A percentile compares a stretch with the other conserved stretches of the same genome.
Conservation (phyloP, 1,284 basidiomycete genomes). For the Rhodotorula sp. region DNA sequence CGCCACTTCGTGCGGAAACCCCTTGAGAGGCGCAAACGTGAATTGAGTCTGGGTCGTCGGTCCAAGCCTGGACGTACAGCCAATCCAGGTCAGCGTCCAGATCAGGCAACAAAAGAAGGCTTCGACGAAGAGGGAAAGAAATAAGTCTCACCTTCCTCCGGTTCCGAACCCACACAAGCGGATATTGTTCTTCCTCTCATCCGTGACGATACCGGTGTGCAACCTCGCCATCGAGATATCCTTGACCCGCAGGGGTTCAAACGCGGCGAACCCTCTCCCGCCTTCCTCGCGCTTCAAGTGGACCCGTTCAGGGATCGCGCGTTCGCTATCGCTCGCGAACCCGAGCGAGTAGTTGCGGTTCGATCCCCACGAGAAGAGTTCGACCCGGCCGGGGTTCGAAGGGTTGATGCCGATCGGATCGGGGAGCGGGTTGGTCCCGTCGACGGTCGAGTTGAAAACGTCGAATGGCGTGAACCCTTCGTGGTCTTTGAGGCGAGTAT, state of each 20-base stretch:
- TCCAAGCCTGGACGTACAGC: slow-evolving; percentile 59
- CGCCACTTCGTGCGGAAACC: slow-evolving; percentile 59
- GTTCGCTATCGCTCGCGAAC: slow-evolving; percentile 74
- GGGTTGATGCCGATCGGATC: slow-evolving; percentile 23
- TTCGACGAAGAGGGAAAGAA: background rate
- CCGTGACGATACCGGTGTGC: slow-evolving; percentile 75
- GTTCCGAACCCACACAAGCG: slow-evolving; percentile 80
- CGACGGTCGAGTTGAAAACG: slow-evolving; percentile 84
- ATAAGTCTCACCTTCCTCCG: slow-evolving; percentile 62
- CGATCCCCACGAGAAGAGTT: slow-evolving; percentile 87
- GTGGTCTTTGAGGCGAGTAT: slow-evolving; percentile 71
- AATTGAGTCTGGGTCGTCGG: slow-evolving; percentile 76
- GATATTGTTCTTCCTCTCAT: slow-evolving; percentile 69
- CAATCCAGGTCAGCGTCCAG: slow-evolving; percentile 10
- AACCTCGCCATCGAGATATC: slow-evolving; percentile 76
- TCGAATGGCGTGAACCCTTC: slow-evolving; percentile 91
- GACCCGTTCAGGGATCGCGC: slow-evolving; percentile 75
- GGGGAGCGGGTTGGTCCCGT: slow-evolving; percentile 51
- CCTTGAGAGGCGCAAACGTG: slow-evolving; percentile 61
- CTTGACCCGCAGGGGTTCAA: slow-evolving; percentile 62
- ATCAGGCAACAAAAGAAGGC: background rate
- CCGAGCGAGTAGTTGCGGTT: slow-evolving; percentile 70
- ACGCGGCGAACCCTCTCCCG: slow-evolving; percentile 50
- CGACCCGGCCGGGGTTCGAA: slow-evolving; percentile 41
- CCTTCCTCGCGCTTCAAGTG: slow-evolving; percentile 54